A percentile compares a stretch with the other conserved stretches of the same genome.
These are phyloP conservation scores for Emergomyces africanus DNA, from an alignment of 2,329 filamentous ascomycete species.

Conservation along the genomic window DNA sequence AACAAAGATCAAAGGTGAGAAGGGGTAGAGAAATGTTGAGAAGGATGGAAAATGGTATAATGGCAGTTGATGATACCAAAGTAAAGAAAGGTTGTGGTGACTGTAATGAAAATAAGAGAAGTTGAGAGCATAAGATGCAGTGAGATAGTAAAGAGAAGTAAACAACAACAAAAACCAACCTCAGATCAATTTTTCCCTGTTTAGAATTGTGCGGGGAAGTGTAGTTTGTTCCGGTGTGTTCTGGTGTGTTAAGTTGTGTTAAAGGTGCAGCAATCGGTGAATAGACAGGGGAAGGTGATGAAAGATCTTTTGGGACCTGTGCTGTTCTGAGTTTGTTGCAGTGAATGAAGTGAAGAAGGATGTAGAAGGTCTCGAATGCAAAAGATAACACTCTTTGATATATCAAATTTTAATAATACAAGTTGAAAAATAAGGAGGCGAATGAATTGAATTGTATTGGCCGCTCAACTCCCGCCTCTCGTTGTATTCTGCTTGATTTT, in stretches of 20 bases:
- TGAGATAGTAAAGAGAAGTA: not conserved
- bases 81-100: not conserved
- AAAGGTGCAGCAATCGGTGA: not conserved
- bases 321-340: not conserved
- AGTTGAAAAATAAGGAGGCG: not conserved
- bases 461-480: not conserved
- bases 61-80: not conserved
- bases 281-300: not conserved
- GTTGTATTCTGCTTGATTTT: conserved; percentile 19
- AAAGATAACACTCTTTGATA: not conserved
- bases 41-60: not conserved
- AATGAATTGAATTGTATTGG: not conserved
- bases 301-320: not conserved
- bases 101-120: not conserved
- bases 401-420: not conserved
- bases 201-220: not conserved
- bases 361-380: not conserved
- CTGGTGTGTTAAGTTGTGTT: not conserved
- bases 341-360: not conserved
- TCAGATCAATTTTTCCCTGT: not conserved
- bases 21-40: not conserved
- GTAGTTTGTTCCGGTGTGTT: not conserved
- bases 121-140: not conserved
- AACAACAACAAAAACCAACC: not conserved
- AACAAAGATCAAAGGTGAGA: not conserved